Evolutionary conservation across 768 basidiomycete genomes (phyloP).

Genomic region (Sarcomyxa edulis): DNA sequence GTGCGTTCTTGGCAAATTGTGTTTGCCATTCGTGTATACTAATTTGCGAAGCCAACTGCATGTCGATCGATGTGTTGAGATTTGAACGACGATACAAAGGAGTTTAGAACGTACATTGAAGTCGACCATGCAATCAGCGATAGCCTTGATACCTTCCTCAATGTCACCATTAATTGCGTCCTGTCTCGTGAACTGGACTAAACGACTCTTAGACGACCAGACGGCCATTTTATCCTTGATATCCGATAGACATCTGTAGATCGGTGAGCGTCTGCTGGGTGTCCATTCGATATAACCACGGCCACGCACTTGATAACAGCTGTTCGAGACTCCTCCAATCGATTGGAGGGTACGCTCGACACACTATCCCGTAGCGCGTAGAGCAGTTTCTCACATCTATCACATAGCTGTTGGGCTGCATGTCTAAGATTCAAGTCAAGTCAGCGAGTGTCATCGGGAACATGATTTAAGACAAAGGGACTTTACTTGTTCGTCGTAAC

Average conservation of each 20-base stretch:
- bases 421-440: no score
- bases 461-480: no score
- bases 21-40: conserved; percentile 45
- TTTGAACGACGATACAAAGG: neutral
- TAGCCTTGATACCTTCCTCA: conserved; percentile 34
- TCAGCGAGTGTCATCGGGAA: no score
- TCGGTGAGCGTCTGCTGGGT: no score
- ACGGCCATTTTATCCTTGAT: conserved; percentile 34
- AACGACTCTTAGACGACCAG: conserved; percentile 33
- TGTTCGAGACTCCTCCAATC: no score
- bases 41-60: conserved; percentile 38
- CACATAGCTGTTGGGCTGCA: conserved; percentile 7
- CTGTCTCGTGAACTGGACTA: conserved; percentile 43
- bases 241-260: no score
- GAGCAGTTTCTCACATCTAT: conserved; percentile 10
- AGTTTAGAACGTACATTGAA: conserved; percentile 32
- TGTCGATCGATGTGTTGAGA: neutral
- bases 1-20: conserved; percentile 30
- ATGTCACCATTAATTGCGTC: conserved; percentile 39
- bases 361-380: conserved; percentile 3
- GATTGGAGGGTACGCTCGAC: conserved; percentile 29
- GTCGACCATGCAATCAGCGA: conserved; percentile 40
- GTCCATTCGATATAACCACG: no score
- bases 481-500: conserved; percentile 44
- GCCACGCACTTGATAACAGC: no score